A percentile compares a stretch with the other conserved stretches of the same genome.
These are phyloP conservation scores for Phylloporus rhodoxanthus DNA, from an alignment of 768 basidiomycete species.

Conservation along the genomic window DNA sequence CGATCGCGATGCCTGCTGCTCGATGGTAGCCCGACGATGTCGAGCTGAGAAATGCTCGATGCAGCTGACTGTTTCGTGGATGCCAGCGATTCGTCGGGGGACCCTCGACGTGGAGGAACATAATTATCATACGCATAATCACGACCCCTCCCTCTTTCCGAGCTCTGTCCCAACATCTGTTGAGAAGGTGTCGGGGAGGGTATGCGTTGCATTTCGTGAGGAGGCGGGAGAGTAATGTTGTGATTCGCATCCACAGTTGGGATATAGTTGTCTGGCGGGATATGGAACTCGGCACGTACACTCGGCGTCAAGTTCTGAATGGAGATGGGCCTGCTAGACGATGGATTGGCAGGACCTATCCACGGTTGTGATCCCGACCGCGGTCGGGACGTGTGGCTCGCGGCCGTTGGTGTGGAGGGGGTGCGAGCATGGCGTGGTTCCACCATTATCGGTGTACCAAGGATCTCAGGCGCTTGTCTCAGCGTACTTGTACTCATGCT, in stretches of 20 bases:
- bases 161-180: slow-evolving; percentile 12
- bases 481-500: slow-evolving; percentile 10
- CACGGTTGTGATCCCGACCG: slow-evolving; percentile 16
- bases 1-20: slow-evolving; percentile 19
- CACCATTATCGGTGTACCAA: slow-evolving; percentile 1
- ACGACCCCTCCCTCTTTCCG: slow-evolving; percentile 18
- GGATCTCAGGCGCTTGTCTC: slow-evolving; percentile 10
- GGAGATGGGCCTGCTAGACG: slow-evolving; percentile 14
- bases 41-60: slow-evolving; percentile 31
- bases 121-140: slow-evolving; percentile 23
- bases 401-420: slow-evolving; percentile 4
- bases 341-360: slow-evolving; percentile 7
- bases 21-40: slow-evolving; percentile 25
- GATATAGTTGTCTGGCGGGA: slow-evolving; percentile 48
- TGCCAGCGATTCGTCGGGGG: slow-evolving; percentile 27
- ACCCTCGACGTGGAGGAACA: slow-evolving; percentile 17
- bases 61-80: slow-evolving; percentile 26
- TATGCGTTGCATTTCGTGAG: slow-evolving; percentile 39
- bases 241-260: slow-evolving; percentile 37
- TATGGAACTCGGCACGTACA: slow-evolving; percentile 17
- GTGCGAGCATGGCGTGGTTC: slow-evolving; percentile 12
- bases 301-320: slow-evolving; percentile 17
- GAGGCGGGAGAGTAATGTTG: slow-evolving; percentile 44
- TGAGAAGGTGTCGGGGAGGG: slow-evolving; percentile 28
- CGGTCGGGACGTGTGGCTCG: slow-evolving; percentile 17